A percentile compares a stretch with the other conserved stretches of the same genome.
phyloP scores from a whole-genome alignment of 441 rosid genomes.

The Bocquillonia castaneifolia region DNA sequence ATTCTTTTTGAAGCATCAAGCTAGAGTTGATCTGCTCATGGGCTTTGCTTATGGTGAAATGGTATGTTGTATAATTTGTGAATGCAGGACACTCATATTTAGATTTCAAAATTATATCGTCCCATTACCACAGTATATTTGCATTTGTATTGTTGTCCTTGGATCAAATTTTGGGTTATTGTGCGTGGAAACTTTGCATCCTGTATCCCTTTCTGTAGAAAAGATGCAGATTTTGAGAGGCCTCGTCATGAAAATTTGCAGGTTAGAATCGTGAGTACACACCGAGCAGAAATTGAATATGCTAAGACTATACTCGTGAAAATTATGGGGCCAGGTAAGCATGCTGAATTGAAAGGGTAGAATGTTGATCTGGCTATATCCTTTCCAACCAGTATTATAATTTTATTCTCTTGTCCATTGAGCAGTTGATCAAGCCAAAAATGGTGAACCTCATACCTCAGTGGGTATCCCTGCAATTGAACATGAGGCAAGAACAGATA shows the following conservation, averaged over 20 bases:
- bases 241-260: slow-evolving; percentile 28
- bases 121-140: too few species aligned
- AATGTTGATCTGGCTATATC: background rate
- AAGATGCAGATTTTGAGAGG: background rate
- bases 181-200: background rate
- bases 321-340: slow-evolving; percentile 45
- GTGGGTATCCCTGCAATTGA: slow-evolving; percentile 22
- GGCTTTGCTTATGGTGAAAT: slow-evolving; percentile 39
- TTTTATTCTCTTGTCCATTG: background rate
- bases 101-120: background rate
- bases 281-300: slow-evolving; percentile 50
- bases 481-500: slow-evolving; percentile 5
- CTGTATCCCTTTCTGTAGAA: background rate
- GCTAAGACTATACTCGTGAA: slow-evolving; percentile 35
- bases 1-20: slow-evolving; percentile 55
- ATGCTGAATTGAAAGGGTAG: background rate
- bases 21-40: slow-evolving; percentile 43
- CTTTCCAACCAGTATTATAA: background rate
- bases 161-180: background rate
- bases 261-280: slow-evolving; percentile 47
- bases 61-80: slow-evolving; percentile 27
- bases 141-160: background rate
- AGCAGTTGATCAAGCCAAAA: slow-evolving; percentile 21
- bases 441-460: slow-evolving; percentile 8
- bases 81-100: background rate